These are phyloP conservation scores for Lupinus albus DNA, from an alignment of 306 rosid genomes.

Conservation along the genomic window DNA sequence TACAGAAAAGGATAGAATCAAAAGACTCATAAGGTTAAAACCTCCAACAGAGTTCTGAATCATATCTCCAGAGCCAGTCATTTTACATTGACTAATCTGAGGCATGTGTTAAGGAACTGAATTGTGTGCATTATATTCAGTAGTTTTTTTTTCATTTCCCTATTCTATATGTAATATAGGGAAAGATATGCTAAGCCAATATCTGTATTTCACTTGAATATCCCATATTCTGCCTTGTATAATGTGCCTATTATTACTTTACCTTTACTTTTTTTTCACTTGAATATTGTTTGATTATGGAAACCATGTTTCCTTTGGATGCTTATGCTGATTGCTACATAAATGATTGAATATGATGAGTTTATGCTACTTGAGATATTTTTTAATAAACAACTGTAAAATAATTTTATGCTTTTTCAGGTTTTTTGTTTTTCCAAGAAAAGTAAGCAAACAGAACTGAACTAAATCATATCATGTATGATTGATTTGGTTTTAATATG, in stretches of 20 bases:
- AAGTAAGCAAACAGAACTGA: too few species aligned
- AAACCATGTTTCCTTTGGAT: background rate
- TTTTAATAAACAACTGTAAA: too few species aligned
- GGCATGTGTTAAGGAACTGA: background rate
- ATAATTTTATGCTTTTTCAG: too few species aligned
- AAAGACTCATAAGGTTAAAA: slow-evolving; percentile 78
- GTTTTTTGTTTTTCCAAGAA: too few species aligned
- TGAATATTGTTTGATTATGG: background rate
- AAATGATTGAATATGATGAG: too few species aligned
- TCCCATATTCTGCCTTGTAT: slow-evolving; percentile 1
- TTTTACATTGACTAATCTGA: slow-evolving; percentile 3
- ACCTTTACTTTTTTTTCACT: background rate
- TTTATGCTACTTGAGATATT: too few species aligned
- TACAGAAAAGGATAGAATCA: slow-evolving; percentile 88
- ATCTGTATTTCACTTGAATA: too few species aligned
- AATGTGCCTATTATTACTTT: background rate
- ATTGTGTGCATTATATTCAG: slow-evolving; percentile 24
- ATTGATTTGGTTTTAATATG: too few species aligned
- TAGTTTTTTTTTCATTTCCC: background rate
- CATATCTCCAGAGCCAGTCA: slow-evolving; percentile 24
- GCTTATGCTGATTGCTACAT: too few species aligned
- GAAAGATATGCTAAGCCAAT: slow-evolving; percentile 1
- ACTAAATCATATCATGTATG: too few species aligned
- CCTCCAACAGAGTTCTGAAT: slow-evolving; percentile 82
- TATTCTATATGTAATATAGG: background rate